A percentile compares a stretch with the other conserved stretches of the same genome.
Conservation (phyloP, 192 early-diverging fungal species). For the Backusella sp. region DNA sequence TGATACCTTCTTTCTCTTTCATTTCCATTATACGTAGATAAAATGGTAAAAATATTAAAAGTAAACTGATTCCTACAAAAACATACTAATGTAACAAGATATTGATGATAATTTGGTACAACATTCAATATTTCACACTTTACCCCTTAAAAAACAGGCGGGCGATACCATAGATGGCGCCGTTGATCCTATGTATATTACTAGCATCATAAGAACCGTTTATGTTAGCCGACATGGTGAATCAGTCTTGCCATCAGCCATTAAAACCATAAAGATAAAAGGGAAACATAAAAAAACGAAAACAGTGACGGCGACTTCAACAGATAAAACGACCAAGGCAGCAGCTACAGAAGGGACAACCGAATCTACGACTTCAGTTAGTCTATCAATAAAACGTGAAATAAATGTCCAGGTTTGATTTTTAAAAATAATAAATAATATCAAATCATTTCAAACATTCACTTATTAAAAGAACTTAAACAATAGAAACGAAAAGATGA, state of each 20-base stretch:
- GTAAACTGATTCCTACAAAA: background rate
- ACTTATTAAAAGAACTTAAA: background rate
- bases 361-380: background rate
- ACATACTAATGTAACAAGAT: background rate
- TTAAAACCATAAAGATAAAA: background rate
- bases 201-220: background rate
- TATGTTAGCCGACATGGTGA: background rate
- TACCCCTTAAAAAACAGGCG: background rate
- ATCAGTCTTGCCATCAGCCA: background rate
- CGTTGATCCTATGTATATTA: background rate
- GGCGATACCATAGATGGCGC: no score
- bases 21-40: background rate
- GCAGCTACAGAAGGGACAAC: background rate
- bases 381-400: background rate
- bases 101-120: background rate
- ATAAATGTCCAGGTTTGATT: background rate
- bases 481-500: background rate
- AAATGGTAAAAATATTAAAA: background rate
- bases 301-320: background rate
- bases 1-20: background rate
- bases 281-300: background rate
- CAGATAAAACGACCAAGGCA: background rate
- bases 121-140: background rate
- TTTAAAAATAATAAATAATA: background rate
- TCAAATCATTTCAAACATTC: background rate